Conservation (phyloP, 2,329 filamentous ascomycete species). For the Hypoxylon sp. region DNA sequence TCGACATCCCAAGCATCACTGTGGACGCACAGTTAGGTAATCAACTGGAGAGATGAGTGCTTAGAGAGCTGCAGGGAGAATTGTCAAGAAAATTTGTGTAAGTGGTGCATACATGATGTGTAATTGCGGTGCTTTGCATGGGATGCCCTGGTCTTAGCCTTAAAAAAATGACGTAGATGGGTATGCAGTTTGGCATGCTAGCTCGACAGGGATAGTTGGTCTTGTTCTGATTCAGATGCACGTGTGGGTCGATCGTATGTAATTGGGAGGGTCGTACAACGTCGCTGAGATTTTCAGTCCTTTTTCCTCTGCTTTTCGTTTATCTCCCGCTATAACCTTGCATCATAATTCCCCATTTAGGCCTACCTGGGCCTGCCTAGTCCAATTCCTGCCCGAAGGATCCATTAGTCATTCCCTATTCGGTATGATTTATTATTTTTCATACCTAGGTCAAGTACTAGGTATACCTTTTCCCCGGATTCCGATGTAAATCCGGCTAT, state of each 20-base stretch:
- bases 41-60: constrained; percentile 10
- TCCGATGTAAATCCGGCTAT: constrained; percentile 37
- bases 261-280: constrained; percentile 32
- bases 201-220: constrained; percentile 25
- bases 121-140: constrained; percentile 24
- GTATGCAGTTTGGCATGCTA: constrained; percentile 28
- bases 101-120: constrained; percentile 31
- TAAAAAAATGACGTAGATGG: constrained; percentile 35
- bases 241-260: constrained; percentile 35
- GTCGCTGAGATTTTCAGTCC: constrained; percentile 19
- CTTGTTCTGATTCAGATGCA: constrained; percentile 24
- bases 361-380: constrained; percentile 30
- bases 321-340: constrained; percentile 26
- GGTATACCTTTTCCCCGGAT: constrained; percentile 4
- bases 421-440: constrained; percentile 5
- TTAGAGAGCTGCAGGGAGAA: not conserved
- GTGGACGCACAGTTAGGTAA: constrained; percentile 23
- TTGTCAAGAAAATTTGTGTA: constrained; percentile 3
- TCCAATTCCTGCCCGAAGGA: constrained; percentile 31
- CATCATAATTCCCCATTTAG: constrained; percentile 37
- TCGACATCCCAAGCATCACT: constrained; percentile 2
- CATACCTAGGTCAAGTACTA: constrained; percentile 1
- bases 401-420: constrained; percentile 27
- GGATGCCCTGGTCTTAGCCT: constrained; percentile 14
- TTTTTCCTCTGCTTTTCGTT: constrained; percentile 11